Conservation (phyloP, 139 green algal genomes). For the Tetraselmis chui region DNA sequence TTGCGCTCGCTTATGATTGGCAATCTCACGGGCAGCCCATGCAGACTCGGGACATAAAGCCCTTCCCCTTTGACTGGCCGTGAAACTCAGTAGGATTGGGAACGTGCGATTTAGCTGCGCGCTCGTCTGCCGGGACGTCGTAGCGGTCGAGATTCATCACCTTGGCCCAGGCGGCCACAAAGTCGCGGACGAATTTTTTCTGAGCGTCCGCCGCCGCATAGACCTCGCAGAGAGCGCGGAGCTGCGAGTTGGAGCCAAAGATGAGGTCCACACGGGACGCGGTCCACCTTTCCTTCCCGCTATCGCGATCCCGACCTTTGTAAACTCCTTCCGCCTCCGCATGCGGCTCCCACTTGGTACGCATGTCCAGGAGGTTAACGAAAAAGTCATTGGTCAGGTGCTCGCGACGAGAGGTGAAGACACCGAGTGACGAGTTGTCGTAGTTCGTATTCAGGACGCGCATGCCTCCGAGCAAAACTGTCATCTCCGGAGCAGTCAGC, state of each 20-base stretch:
- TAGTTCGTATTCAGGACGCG: neutral
- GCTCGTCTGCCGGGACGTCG: neutral
- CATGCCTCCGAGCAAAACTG: constrained; percentile 1
- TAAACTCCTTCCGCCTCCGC: neutral
- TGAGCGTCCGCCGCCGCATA: constrained; percentile 18
- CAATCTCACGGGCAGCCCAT: no score
- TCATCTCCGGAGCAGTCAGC: constrained; percentile 9
- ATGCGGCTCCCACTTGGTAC: neutral
- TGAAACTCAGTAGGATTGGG: no score
- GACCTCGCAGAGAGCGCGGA: constrained; percentile 14
- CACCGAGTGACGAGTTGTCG: neutral
- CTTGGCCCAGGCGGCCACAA: constrained; percentile 24
- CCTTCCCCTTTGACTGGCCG: no score
- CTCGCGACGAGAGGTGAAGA: neutral
- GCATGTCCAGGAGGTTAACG: constrained; percentile 6
- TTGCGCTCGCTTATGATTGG: no score
- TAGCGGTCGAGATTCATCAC: constrained; percentile 43
- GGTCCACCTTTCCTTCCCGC: neutral
- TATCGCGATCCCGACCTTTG: neutral
- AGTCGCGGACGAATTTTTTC: constrained; percentile 15
- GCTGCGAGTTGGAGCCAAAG: constrained; percentile 9
- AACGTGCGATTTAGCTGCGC: no score
- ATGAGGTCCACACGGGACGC: constrained; percentile 9
- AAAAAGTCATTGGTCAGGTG: constrained; percentile 2
- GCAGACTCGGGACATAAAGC: no score